A percentile compares a stretch with the other conserved stretches of the same genome.
Evolutionary conservation across 108 stramenopile genomes (phyloP).

Genomic region (Aureococcus anophagefferens): DNA sequence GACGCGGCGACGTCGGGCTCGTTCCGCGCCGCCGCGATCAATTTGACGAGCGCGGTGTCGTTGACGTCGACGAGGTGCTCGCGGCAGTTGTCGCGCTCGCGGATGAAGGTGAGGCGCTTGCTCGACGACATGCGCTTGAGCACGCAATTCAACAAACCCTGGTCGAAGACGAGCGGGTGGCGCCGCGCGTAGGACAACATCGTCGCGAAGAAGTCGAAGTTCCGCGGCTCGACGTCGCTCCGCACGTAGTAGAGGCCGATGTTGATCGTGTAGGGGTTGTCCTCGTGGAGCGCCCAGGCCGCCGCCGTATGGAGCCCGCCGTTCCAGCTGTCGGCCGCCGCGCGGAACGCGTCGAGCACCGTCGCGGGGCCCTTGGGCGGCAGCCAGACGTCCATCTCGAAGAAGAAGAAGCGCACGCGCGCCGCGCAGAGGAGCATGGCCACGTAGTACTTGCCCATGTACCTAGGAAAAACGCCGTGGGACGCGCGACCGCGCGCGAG

Average conservation of each 20-base stretch:
- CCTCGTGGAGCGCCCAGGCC: background rate
- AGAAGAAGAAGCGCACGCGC: background rate
- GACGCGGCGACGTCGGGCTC: background rate
- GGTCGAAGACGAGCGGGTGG: background rate
- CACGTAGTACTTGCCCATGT: background rate
- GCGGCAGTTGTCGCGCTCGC: background rate
- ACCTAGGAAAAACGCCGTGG: no score
- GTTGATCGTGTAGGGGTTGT: background rate
- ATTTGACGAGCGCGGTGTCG: background rate
- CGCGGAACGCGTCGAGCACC: background rate
- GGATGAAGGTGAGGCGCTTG: background rate
- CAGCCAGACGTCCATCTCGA: background rate
- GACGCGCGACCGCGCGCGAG: no score
- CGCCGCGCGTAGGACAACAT: background rate
- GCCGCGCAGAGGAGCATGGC: background rate
- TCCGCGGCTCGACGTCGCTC: no score
- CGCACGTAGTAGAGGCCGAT: background rate
- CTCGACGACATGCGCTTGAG: background rate
- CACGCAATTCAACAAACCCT: background rate
- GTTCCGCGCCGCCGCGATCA: background rate
- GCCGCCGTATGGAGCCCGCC: background rate
- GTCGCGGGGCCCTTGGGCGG: background rate
- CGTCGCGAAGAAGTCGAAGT: background rate
- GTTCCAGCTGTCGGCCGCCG: background rate
- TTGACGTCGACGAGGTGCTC: background rate